These are phyloP conservation scores for Coniochaeta sp. DNA, from an alignment of 2,329 filamentous ascomycete genomes.

Conservation along the genomic window DNA sequence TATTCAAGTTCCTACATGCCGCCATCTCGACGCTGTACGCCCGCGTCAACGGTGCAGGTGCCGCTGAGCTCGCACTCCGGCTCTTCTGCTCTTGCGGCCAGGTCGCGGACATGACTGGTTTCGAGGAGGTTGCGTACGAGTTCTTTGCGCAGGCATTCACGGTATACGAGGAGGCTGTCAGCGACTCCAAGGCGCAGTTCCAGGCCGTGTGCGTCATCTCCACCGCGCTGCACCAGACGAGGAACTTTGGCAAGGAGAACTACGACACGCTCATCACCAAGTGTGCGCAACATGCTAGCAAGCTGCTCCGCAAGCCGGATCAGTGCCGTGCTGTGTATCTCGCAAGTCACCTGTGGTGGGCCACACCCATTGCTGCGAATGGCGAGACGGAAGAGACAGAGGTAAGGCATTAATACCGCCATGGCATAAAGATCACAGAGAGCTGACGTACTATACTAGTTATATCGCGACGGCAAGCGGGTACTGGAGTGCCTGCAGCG, in stretches of 20 bases:
- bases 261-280: slow-evolving; percentile 99
- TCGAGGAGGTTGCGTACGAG: slow-evolving; percentile 95
- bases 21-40: slow-evolving; percentile 81
- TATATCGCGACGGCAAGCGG: slow-evolving; percentile 95
- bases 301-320: slow-evolving; percentile 93
- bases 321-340: slow-evolving; percentile 96
- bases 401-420: slow-evolving; percentile 40
- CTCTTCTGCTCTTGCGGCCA: slow-evolving; percentile 90
- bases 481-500: slow-evolving; percentile 95
- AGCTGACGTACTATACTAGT: slow-evolving; percentile 26
- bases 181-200: slow-evolving; percentile 93
- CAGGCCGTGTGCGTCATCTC: slow-evolving; percentile 95
- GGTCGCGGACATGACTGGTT: slow-evolving; percentile 81
- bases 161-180: slow-evolving; percentile 93
- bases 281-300: slow-evolving; percentile 92
- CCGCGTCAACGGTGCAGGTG: slow-evolving; percentile 67
- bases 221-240: slow-evolving; percentile 76
- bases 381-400: slow-evolving; percentile 75
- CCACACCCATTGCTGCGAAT: slow-evolving; percentile 70
- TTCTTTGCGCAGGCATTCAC: slow-evolving; percentile 98
- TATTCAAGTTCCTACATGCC: slow-evolving; percentile 95
- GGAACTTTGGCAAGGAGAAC: slow-evolving; percentile 92
- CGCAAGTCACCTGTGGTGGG: slow-evolving; percentile 97
- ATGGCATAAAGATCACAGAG: neutral
- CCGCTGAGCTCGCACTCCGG: slow-evolving; percentile 80